Base-by-base conservation (phyloP, 2,329 filamentous ascomycete species). In the Fusarium dimerum region DNA sequence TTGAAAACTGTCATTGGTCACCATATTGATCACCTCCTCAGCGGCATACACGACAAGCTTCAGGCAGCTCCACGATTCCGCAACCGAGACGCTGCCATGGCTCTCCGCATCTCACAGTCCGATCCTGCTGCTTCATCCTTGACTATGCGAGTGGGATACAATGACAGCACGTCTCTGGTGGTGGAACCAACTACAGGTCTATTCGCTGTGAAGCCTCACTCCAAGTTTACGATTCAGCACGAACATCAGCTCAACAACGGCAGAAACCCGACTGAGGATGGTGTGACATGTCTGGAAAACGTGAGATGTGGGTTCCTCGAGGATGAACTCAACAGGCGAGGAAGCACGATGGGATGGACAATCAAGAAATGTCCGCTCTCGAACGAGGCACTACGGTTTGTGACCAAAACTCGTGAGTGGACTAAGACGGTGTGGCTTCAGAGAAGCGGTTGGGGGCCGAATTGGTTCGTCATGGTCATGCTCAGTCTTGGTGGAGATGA, bases 121-220 rank as follows among this genome's bases (percentile, higher is more conserved):
- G 83, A 90, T 45, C 86, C 90, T 1, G 79, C 81, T 12, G 80
- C 88, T 38, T 92, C 88, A 43, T 77, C 73, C 32, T 76, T 97
- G 48, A 78, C 78, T 32, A 80, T 93, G 61, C 86, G 89, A 59
- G 76, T 96, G 29, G 88, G 88, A 5, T 76, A 78, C n/a, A 76
- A 80, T 26, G 79, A 84, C 50, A 74, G 78, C 38, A 73, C 88
- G 34, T 81, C 77, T 6, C 71, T 96, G 29, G 79, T 82, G 16
- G 78, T 97, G 43, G 90, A 96, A 60, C 85, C 88, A 1, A 84
- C 89, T 26, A 92, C 89, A 1, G 94, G 94, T n/a, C 73, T 79
- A 11, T 87, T 92, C 55, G 83, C 85, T 10, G 71, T 96, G 38
- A 82, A 84, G 51, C 89, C 91, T 54, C 81, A 81, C 46, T 82